phyloP scores from a whole-genome alignment of 2,329 filamentous ascomycete species.

The Thermoascus crustaceus region DNA sequence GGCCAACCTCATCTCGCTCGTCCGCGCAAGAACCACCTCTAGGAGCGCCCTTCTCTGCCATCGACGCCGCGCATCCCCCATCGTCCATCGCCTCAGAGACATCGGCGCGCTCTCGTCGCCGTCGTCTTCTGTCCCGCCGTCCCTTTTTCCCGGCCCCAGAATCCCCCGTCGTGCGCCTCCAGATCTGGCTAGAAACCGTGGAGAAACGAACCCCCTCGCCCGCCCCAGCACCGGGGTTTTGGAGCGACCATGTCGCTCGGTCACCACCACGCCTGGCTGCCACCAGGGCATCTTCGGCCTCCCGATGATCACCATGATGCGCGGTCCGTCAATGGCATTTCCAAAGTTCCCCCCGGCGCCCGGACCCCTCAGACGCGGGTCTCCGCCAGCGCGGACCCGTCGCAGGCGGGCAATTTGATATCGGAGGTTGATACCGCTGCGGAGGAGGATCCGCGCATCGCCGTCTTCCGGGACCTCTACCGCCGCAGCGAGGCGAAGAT shows the following conservation, averaged over 20 bases:
- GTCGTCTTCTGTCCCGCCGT: constrained; percentile 18
- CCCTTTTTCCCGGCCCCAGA: constrained; percentile 23
- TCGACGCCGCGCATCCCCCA: constrained; percentile 27
- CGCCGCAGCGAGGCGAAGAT: constrained; percentile 69
- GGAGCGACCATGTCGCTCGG: constrained; percentile 55
- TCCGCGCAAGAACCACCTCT: constrained; percentile 34
- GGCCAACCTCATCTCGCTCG: constrained; percentile 32
- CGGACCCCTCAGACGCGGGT: constrained; percentile 38
- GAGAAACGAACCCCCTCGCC: constrained; percentile 37
- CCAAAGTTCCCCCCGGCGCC: constrained; percentile 35
- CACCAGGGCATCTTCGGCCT: constrained; percentile 51
- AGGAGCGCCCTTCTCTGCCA: constrained; percentile 30
- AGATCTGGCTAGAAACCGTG: constrained; percentile 33
- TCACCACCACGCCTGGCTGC: constrained; percentile 61
- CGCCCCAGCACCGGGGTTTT: constrained; percentile 39
- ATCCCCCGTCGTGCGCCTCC: constrained; percentile 19
- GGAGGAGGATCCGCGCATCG: constrained; percentile 61
- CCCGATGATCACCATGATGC: constrained; percentile 50
- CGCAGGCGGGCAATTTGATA: constrained; percentile 40
- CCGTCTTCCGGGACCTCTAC: constrained; percentile 70
- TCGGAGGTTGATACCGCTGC: constrained; percentile 49
- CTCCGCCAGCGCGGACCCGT: constrained; percentile 38
- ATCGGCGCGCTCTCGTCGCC: constrained; percentile 19
- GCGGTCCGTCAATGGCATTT: constrained; percentile 36
- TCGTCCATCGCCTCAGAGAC: constrained; percentile 23